Conservation (phyloP, 176 grass and related monocot species). For the Cenchrus americanus region DNA sequence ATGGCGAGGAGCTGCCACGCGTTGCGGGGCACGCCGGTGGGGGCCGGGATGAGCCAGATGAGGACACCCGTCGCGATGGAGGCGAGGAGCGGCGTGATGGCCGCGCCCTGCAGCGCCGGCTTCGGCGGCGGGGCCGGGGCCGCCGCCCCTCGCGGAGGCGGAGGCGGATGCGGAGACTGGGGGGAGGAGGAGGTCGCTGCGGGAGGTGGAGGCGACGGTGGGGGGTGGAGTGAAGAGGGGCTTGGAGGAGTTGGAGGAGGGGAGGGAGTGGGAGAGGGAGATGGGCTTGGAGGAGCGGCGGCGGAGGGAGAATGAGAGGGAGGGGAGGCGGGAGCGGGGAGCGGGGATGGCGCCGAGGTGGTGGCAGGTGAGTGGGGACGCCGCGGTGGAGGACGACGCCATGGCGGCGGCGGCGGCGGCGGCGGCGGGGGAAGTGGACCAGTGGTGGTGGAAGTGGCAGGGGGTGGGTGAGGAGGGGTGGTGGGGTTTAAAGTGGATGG, state of each 20-base stretch:
- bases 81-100: conserved; percentile 67
- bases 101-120: conserved; percentile 65
- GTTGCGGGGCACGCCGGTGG: conserved; percentile 75
- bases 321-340: conserved; percentile 46
- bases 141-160: neutral
- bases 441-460: conserved; percentile 7
- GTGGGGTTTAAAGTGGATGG: conserved; percentile 49
- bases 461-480: neutral
- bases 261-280: conserved; percentile 42
- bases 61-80: conserved; percentile 64
- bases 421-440: neutral
- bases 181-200: neutral
- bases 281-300: conserved; percentile 27
- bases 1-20: conserved; percentile 93
- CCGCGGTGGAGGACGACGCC: conserved; percentile 55
- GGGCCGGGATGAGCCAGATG: conserved; percentile 77
- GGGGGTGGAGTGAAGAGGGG: neutral
- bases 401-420: conserved; percentile 41
- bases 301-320: conserved; percentile 44
- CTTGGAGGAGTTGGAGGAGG: conserved; percentile 26
- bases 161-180: conserved; percentile 11
- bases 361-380: conserved; percentile 56
- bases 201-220: neutral
- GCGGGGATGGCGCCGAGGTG: conserved; percentile 43
- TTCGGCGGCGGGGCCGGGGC: conserved; percentile 39